Conservation (phyloP, 1,284 basidiomycete genomes). For the Ganoderma sp. region DNA sequence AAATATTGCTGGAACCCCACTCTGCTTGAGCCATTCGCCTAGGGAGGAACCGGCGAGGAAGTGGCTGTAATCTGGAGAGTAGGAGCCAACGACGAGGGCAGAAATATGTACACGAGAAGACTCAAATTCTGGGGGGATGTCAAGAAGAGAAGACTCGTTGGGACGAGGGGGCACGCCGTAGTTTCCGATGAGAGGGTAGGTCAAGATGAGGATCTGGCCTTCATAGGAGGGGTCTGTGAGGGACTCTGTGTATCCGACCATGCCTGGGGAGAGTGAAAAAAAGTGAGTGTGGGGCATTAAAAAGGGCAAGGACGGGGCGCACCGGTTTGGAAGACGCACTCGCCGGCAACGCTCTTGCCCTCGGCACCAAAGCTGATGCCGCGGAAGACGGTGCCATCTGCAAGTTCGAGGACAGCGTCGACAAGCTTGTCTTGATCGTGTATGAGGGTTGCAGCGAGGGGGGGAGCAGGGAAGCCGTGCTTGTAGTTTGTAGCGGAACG, state of each 20-base stretch:
- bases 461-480: conserved; percentile 55
- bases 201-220: conserved; percentile 97
- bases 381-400: conserved; percentile 87
- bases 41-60: conserved; percentile 92
- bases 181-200: conserved; percentile 97
- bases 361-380: conserved; percentile 95
- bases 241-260: conserved; percentile 99
- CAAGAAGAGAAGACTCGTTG: conserved; percentile 56
- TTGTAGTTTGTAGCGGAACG: conserved; percentile 51
- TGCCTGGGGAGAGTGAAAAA: conserved; percentile 60
- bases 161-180: conserved; percentile 94
- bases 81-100: conserved; percentile 92
- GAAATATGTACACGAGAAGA: conserved; percentile 94
- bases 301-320: conserved; percentile 27
- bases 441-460: conserved; percentile 55
- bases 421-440: conserved; percentile 34
- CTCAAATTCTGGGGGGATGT: conserved; percentile 87
- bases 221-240: conserved; percentile 99
- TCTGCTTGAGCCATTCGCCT: conserved; percentile 94
- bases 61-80: conserved; percentile 95
- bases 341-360: conserved; percentile 91
- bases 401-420: conserved; percentile 86
- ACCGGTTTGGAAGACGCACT: conserved; percentile 99
- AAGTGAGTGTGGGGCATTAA: conserved; percentile 4
- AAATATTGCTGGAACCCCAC: conserved; percentile 93